Percentiles rank a stretch among this genome's conserved stretches.
These are phyloP conservation scores for Fusarium abutilonis DNA, from an alignment of 2,329 filamentous ascomycete genomes.

Conservation along the genomic window DNA sequence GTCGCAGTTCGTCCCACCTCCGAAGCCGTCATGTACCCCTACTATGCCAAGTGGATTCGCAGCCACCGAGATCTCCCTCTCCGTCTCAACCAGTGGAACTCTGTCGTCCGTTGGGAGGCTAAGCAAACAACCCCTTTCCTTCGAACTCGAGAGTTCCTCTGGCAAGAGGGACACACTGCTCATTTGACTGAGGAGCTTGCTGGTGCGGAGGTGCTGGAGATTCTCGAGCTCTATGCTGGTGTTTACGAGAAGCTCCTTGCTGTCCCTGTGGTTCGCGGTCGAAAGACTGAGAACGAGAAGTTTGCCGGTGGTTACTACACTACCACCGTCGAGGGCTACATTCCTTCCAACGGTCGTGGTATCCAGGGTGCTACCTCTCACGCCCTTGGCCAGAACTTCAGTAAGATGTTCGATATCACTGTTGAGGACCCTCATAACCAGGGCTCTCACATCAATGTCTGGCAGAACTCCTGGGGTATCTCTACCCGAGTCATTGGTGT, in stretches of 20 bases:
- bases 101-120: constrained; percentile 91
- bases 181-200: constrained; percentile 87
- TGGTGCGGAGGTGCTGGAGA: constrained; percentile 87
- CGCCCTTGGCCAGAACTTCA: constrained; percentile 96
- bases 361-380: constrained; percentile 97
- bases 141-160: constrained; percentile 92
- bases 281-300: constrained; percentile 98
- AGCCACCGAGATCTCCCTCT: constrained; percentile 94
- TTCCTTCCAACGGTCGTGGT: constrained; percentile 92
- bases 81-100: constrained; percentile 98
- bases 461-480: constrained; percentile 99
- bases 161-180: constrained; percentile 95
- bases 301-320: constrained; percentile 98
- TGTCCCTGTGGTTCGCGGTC: constrained; percentile 91
- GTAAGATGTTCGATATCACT: constrained; percentile 98
- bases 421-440: constrained; percentile 90
- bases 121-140: constrained; percentile 92
- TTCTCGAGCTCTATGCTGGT: constrained; percentile 89
- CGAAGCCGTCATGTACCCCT: constrained; percentile 90
- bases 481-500: constrained; percentile 97
- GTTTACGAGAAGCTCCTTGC: constrained; percentile 95
- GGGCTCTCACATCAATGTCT: constrained; percentile 84
- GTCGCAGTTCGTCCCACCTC: constrained; percentile 75
- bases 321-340: constrained; percentile 96
- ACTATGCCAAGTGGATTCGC: constrained; percentile 97